Conservation (phyloP, 2,329 filamentous ascomycete species). For the Mycosphaerella arachidis region DNA sequence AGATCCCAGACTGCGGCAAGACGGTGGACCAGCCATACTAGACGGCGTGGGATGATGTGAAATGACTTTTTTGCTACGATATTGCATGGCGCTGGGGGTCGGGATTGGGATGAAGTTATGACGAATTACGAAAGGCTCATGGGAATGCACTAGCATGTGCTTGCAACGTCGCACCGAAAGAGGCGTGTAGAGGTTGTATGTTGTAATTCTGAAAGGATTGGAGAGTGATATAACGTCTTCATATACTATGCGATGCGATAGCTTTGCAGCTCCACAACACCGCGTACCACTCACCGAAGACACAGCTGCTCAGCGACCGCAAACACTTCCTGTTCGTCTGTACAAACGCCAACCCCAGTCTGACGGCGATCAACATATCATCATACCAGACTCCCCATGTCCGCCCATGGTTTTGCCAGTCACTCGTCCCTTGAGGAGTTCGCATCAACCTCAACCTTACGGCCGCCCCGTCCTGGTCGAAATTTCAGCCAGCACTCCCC, state of each 20-base stretch:
- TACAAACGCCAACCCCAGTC: too few species aligned
- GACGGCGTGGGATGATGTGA: background rate
- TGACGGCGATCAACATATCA: background rate
- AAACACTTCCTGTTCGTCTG: too few species aligned
- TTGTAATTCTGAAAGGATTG: background rate
- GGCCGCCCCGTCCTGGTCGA: background rate
- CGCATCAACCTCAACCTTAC: background rate
- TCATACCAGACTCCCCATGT: background rate
- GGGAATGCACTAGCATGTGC: background rate
- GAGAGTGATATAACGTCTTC: background rate
- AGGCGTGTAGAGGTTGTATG: background rate
- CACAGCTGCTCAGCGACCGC: too few species aligned
- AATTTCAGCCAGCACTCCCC: background rate
- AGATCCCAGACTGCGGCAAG: conserved; percentile 83
- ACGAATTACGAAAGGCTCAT: background rate
- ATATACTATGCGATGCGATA: too few species aligned
- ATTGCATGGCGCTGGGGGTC: background rate
- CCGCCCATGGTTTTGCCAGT: background rate
- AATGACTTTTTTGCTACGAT: background rate
- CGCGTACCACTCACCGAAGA: too few species aligned
- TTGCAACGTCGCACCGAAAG: background rate
- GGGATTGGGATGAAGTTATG: background rate
- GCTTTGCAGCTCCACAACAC: too few species aligned
- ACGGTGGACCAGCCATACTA: conserved; percentile 39
- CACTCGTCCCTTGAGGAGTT: background rate